Evolutionary conservation across 2,329 filamentous ascomycete species (phyloP).

Genomic region (Stromatinia cepivora): DNA sequence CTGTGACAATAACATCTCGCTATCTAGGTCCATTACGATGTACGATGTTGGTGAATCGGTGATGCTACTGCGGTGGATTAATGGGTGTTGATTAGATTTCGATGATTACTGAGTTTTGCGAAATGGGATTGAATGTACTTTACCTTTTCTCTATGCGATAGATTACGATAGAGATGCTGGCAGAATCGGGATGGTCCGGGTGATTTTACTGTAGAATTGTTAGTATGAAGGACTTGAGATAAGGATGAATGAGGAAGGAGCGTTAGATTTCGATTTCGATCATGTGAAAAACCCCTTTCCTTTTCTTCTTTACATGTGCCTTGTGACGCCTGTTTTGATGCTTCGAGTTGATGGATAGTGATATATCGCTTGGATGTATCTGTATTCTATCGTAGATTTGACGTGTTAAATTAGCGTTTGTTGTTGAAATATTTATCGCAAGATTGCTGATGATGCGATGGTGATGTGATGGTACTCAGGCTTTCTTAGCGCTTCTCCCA

Average conservation of each 20-base stretch:
- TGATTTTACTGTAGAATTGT: not conserved
- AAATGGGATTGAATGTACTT: not conserved
- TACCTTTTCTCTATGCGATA: not conserved
- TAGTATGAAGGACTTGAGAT: not conserved
- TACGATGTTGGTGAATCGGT: too few species aligned
- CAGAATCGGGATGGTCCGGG: fast-evolving
- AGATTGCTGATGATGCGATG: not conserved
- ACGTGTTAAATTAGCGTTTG: not conserved
- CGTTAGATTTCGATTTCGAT: not conserved
- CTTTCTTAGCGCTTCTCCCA: slow-evolving; percentile 4
- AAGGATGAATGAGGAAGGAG: not conserved
- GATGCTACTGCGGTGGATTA: not conserved
- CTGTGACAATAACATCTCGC: too few species aligned
- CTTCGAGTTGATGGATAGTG: not conserved
- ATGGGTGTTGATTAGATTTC: not conserved
- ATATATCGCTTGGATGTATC: not conserved
- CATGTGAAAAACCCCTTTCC: not conserved
- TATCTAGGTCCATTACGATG: too few species aligned
- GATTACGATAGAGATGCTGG: not conserved
- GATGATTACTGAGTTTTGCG: not conserved
- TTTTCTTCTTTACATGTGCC: not conserved
- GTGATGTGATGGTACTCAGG: not conserved
- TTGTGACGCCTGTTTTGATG: not conserved
- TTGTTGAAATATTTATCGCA: not conserved
- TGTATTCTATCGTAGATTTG: not conserved